A percentile compares a stretch with the other conserved stretches of the same genome.
phyloP scores from a whole-genome alignment of 2,329 filamentous ascomycete species.

The Triangularia verruculosa region DNA sequence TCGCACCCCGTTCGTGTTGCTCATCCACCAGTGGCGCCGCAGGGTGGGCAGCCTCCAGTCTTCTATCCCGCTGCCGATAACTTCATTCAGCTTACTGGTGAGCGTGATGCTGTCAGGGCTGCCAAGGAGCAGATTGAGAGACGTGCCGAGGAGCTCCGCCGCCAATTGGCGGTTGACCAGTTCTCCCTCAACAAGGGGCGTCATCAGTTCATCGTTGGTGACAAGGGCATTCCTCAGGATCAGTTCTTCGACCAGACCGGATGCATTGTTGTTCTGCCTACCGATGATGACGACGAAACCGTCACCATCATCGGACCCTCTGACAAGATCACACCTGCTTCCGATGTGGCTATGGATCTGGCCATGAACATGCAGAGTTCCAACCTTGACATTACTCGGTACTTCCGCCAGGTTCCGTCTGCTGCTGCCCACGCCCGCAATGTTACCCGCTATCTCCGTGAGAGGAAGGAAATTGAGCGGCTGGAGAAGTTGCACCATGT shows the following conservation, averaged over 20 bases:
- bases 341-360: slow-evolving; percentile 83
- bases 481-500: slow-evolving; percentile 77
- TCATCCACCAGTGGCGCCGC: slow-evolving; percentile 61
- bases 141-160: slow-evolving; percentile 70
- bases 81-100: slow-evolving; percentile 82
- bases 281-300: slow-evolving; percentile 73
- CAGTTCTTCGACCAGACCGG: slow-evolving; percentile 89
- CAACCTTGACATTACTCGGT: slow-evolving; percentile 76
- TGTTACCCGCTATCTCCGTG: slow-evolving; percentile 81
- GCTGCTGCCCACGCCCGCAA: slow-evolving; percentile 79
- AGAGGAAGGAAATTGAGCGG: slow-evolving; percentile 76
- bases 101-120: slow-evolving; percentile 76
- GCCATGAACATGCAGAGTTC: slow-evolving; percentile 83
- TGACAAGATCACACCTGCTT: slow-evolving; percentile 68
- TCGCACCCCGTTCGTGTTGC: slow-evolving; percentile 73
- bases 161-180: slow-evolving; percentile 73
- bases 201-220: slow-evolving; percentile 92
- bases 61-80: slow-evolving; percentile 72
- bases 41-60: slow-evolving; percentile 61
- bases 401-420: slow-evolving; percentile 70
- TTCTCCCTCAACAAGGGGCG: slow-evolving; percentile 79
- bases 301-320: slow-evolving; percentile 81
- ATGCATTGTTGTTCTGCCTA: slow-evolving; percentile 80
- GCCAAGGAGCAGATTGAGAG: slow-evolving; percentile 78
- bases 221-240: slow-evolving; percentile 73